A percentile compares a stretch with the other conserved stretches of the same genome.
phyloP scores from a whole-genome alignment of 805 yeast genomes.

The Barnettozyma sucrosica region DNA sequence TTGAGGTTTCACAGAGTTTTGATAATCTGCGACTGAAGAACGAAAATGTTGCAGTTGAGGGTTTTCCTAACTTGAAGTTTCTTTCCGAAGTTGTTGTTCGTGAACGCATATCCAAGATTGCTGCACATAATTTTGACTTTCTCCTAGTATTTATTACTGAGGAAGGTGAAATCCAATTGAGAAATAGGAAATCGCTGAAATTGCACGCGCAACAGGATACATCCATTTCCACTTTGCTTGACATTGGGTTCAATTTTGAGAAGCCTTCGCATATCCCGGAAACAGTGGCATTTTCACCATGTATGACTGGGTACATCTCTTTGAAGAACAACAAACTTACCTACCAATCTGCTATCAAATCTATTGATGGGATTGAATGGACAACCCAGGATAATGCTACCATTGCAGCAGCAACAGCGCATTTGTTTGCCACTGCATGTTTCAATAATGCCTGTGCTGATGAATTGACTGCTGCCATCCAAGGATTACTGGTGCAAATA shows the following conservation, averaged over 20 bases:
- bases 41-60: constrained; percentile 16
- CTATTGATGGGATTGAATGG: neutral
- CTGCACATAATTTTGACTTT: constrained; percentile 34
- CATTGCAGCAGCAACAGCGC: constrained; percentile 56
- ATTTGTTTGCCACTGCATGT: constrained; percentile 64
- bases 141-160: constrained; percentile 35
- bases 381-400: constrained; percentile 18
- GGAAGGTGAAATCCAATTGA: constrained; percentile 40
- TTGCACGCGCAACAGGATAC: constrained; percentile 25
- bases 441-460: constrained; percentile 62
- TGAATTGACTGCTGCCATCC: constrained; percentile 57
- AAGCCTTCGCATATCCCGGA: constrained; percentile 29
- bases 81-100: constrained; percentile 16
- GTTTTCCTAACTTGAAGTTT: constrained; percentile 20
- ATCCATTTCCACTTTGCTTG: constrained; percentile 39
- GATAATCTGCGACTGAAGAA: constrained; percentile 18
- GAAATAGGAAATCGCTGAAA: constrained; percentile 34
- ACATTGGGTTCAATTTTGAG: constrained; percentile 50
- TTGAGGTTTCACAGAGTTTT: constrained; percentile 20
- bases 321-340: constrained; percentile 22
- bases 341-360: constrained; percentile 8
- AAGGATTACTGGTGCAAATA: constrained; percentile 36
- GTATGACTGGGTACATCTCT: constrained; percentile 36
- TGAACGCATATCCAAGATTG: constrained; percentile 27
- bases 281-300: constrained; percentile 44